Base-by-base conservation (phyloP, 2,329 filamentous ascomycete genomes). In the Ramularia endophylla region DNA sequence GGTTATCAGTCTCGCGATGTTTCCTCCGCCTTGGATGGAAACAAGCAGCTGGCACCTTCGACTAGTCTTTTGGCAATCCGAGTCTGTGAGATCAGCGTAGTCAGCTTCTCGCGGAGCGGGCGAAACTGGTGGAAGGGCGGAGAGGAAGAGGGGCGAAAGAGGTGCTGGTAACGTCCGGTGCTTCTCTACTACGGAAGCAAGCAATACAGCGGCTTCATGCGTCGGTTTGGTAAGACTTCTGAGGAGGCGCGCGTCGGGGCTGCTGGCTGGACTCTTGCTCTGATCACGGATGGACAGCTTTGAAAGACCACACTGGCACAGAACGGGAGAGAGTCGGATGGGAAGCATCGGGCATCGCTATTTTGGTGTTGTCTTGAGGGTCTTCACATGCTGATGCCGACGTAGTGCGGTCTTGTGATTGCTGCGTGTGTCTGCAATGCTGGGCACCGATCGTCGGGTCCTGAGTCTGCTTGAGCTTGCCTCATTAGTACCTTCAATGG, bases 211-310 rank as follows among this genome's bases (percentile, higher is more conserved):
- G 66, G 69, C 69, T 71, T 72, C 81, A 78, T 87, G 87, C 83
- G 86, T 83, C 78, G 75, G 61, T 71, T 75, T 69, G 82, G 77
- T 83, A 83, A 87, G 83, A 84, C 69, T 77, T 77, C 83, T 77
- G 74, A 69, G 64, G 80, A 79, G 76, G 77, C 82, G 75, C 84
- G 85, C 83, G 82, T 87, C 83, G 77, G 80, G 52, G 74, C 65
- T 67, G 67, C 65, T 72, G 74, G 70, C 82, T 81, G 83, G 83
- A 77, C 78, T 79, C 78, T 74, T 74, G 77, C 77, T 80, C 70
- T 78, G 79, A 75, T 81, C 73, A 72, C 41, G 41, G 38, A 73
- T 66, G 69, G 73, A 75, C 74, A 75, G 73, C 73, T 73, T 65
- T 62, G 61, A 56, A 65, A 65, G 63, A 69, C 66, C 60, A 59